Percentiles rank a stretch among this genome's conserved stretches.
Evolutionary conservation across 768 basidiomycete genomes (phyloP).

Genomic region (Calocera viscosa): DNA sequence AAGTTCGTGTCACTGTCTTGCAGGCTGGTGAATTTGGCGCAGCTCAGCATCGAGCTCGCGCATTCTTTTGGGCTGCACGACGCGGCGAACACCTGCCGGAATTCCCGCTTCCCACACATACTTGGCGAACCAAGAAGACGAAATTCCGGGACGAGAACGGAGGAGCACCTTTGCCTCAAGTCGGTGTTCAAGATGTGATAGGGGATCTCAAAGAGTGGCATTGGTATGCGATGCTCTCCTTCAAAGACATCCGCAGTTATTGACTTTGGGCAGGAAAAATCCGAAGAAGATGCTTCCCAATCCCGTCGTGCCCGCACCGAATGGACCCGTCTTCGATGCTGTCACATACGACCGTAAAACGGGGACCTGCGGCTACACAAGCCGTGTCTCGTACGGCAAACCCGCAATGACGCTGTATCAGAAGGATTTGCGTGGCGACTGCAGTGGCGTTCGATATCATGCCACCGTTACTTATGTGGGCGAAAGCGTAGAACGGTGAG

Average conservation of each 20-base stretch:
- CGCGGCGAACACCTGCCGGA: slow-evolving; percentile 34
- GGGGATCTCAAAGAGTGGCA: background rate
- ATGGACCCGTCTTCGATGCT: background rate
- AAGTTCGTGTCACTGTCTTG: slow-evolving; percentile 38
- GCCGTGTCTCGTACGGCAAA: background rate
- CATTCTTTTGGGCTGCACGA: slow-evolving; percentile 41
- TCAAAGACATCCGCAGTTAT: background rate
- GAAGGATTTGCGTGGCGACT: background rate
- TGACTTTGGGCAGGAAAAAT: background rate
- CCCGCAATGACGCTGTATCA: background rate
- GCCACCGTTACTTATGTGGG: background rate
- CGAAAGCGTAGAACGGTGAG: background rate
- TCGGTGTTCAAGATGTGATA: background rate
- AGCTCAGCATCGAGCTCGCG: slow-evolving; percentile 43
- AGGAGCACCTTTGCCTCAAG: background rate
- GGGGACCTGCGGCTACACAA: background rate
- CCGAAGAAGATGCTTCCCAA: background rate
- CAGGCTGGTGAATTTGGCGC: slow-evolving; percentile 47
- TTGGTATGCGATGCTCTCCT: background rate
- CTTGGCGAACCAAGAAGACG: slow-evolving; percentile 33
- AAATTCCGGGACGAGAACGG: background rate
- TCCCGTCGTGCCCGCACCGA: background rate
- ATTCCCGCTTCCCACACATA: slow-evolving; percentile 45
- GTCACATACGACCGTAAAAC: slow-evolving; percentile 3
- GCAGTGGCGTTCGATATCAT: background rate